Conservation (phyloP, 257 asterid species). For the Orobanche coerulescens region DNA sequence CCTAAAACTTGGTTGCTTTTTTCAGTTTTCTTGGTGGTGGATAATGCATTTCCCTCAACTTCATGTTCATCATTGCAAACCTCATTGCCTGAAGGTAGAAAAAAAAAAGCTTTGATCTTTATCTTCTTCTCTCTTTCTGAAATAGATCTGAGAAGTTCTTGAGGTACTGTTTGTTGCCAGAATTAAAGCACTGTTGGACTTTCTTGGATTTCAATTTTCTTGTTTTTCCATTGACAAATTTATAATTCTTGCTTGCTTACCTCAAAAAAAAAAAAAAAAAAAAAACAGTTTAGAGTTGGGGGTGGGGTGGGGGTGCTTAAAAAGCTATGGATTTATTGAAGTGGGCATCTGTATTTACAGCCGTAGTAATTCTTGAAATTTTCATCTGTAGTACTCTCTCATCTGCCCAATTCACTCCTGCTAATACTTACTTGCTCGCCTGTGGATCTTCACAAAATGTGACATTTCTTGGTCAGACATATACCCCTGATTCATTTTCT, state of each 20-base stretch:
- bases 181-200: background rate
- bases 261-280: background rate
- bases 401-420: conserved; percentile 45
- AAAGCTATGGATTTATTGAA: conserved; percentile 33
- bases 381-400: conserved; percentile 18
- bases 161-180: conserved; percentile 18
- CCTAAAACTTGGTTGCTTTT: conserved; percentile 11
- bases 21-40: conserved; percentile 25
- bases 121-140: background rate
- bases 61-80: conserved; percentile 9
- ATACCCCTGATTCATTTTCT: conserved; percentile 44
- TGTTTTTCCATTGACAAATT: conserved; percentile 1
- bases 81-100: conserved; percentile 30
- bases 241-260: background rate
- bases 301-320: conserved; percentile 5
- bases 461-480: conserved; percentile 45
- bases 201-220: background rate
- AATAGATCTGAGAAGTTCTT: conserved; percentile 28
- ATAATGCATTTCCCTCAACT: conserved; percentile 20
- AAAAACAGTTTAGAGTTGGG: background rate
- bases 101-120: conserved; percentile 20
- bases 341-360: conserved; percentile 35
- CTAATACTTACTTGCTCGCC: conserved; percentile 47
- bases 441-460: conserved; percentile 71
- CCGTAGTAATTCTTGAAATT: conserved; percentile 25